A percentile compares a stretch with the other conserved stretches of the same genome.
Evolutionary conservation across 768 basidiomycete genomes (phyloP).

Genomic region (Russula vinacea): DNA sequence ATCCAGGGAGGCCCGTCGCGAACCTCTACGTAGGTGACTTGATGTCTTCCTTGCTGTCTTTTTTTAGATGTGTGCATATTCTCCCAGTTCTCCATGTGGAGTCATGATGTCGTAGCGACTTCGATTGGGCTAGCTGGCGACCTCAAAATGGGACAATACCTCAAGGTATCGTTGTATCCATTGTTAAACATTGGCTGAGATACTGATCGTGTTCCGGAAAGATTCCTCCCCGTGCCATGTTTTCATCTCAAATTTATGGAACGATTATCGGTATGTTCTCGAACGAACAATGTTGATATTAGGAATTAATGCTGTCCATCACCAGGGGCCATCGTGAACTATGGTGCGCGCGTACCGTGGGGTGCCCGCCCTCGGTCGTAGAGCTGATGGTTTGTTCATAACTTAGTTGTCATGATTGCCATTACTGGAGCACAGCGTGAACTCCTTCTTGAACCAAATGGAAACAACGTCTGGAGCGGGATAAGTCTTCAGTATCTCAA

Average conservation of each 20-base stretch:
- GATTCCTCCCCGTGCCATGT: slow-evolving; percentile 64
- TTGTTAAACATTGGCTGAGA: background rate
- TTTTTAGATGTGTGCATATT: background rate
- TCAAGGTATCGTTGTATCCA: slow-evolving; percentile 21
- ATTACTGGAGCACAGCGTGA: slow-evolving; percentile 53
- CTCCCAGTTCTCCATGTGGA: slow-evolving; percentile 62
- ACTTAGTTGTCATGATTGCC: slow-evolving; percentile 55
- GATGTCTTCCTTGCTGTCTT: background rate
- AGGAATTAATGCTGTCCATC: background rate
- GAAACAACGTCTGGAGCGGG: slow-evolving; percentile 56
- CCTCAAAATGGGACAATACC: slow-evolving; percentile 56
- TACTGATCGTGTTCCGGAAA: slow-evolving; percentile 38
- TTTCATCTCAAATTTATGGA: slow-evolving; percentile 63
- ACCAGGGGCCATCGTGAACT: slow-evolving; percentile 39
- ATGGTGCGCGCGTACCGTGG: slow-evolving; percentile 33
- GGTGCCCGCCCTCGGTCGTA: slow-evolving; percentile 30
- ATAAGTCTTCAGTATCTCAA: slow-evolving; percentile 48
- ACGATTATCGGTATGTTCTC: slow-evolving; percentile 48
- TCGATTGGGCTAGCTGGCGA: slow-evolving; percentile 53
- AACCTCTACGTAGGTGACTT: slow-evolving; percentile 54
- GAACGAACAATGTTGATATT: background rate
- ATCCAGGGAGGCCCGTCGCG: slow-evolving; percentile 62
- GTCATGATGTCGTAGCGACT: slow-evolving; percentile 55
- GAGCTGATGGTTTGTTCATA: background rate
- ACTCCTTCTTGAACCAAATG: slow-evolving; percentile 48